Conservation (phyloP, 2,329 filamentous ascomycete species). For the Diplodia intermedia region DNA sequence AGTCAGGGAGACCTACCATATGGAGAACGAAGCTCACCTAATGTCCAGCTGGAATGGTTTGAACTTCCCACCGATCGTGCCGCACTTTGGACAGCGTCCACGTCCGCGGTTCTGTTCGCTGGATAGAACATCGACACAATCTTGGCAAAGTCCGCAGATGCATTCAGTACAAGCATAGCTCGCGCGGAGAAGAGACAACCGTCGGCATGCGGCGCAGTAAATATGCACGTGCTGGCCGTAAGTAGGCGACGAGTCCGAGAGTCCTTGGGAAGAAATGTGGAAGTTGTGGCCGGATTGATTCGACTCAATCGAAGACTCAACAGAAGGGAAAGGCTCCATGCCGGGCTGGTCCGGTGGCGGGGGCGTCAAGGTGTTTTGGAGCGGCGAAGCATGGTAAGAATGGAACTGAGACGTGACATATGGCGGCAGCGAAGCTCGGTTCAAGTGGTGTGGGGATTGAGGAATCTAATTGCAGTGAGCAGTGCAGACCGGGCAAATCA, state of each 20-base stretch:
- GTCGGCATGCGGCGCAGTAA: constrained; percentile 87
- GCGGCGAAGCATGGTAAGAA: constrained; percentile 84
- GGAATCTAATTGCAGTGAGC: constrained; percentile 49
- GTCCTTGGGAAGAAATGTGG: constrained; percentile 61
- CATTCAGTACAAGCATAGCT: constrained; percentile 96
- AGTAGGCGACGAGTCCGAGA: constrained; percentile 67
- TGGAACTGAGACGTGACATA: constrained; percentile 59
- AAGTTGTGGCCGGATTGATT: constrained; percentile 75
- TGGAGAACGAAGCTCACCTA: constrained; percentile 58
- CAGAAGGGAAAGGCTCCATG: constrained; percentile 81
- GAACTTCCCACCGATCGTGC: constrained; percentile 78
- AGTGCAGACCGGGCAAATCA: constrained; percentile 20
- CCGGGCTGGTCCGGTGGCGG: constrained; percentile 61
- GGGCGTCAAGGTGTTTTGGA: constrained; percentile 89
- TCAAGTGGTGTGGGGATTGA: constrained; percentile 59
- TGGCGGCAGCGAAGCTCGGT: constrained; percentile 68
- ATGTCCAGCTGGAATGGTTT: constrained; percentile 88
- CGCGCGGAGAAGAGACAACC: constrained; percentile 76
- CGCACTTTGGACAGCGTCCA: constrained; percentile 77
- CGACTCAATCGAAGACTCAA: constrained; percentile 76
- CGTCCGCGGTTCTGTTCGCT: constrained; percentile 73
- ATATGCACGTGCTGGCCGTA: constrained; percentile 71
- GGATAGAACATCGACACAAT: constrained; percentile 83
- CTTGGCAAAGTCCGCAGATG: constrained; percentile 88
- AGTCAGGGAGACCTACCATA: constrained; percentile 14